Evolutionary conservation across 2,329 filamentous ascomycete genomes (phyloP).

Genomic region (Verticillium zaregamsianum): DNA sequence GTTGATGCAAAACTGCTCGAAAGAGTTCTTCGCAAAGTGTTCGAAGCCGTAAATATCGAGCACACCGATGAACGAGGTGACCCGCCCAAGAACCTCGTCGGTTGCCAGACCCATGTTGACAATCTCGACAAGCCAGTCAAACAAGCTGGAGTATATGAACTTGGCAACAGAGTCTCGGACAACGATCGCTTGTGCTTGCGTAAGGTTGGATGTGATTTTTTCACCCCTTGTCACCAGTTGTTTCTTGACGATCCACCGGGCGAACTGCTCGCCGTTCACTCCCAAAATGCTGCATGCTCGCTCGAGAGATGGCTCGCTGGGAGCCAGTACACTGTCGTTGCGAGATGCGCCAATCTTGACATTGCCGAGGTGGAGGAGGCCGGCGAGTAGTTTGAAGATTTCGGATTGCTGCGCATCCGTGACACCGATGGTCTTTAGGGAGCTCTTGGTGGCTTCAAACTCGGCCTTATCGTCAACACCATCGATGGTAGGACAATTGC

Average conservation of each 20-base stretch:
- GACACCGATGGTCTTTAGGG: slow-evolving; percentile 84
- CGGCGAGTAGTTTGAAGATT: slow-evolving; percentile 87
- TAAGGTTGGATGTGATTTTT: slow-evolving; percentile 95
- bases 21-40: slow-evolving; percentile 99
- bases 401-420: slow-evolving; percentile 67
- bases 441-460: slow-evolving; percentile 82
- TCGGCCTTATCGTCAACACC: slow-evolving; percentile 95
- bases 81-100: slow-evolving; percentile 76
- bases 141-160: slow-evolving; percentile 96
- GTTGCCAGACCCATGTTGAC: slow-evolving; percentile 91
- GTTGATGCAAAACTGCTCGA: slow-evolving; percentile 99
- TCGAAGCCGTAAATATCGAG: slow-evolving; percentile 99
- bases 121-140: slow-evolving; percentile 98
- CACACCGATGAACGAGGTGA: slow-evolving; percentile 91
- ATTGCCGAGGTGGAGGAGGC: slow-evolving; percentile 90
- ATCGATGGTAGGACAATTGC: slow-evolving; percentile 84
- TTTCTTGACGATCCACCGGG: slow-evolving; percentile 99
- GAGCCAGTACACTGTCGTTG: slow-evolving; percentile 77
- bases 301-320: slow-evolving; percentile 76
- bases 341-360: slow-evolving; percentile 91
- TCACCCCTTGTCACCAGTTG: slow-evolving; percentile 94
- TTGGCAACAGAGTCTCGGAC: slow-evolving; percentile 97
- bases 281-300: slow-evolving; percentile 82
- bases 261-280: slow-evolving; percentile 80
- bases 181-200: slow-evolving; percentile 87